Conservation (phyloP, 306 rosid species). For the Casuarina equisetifolia region DNA sequence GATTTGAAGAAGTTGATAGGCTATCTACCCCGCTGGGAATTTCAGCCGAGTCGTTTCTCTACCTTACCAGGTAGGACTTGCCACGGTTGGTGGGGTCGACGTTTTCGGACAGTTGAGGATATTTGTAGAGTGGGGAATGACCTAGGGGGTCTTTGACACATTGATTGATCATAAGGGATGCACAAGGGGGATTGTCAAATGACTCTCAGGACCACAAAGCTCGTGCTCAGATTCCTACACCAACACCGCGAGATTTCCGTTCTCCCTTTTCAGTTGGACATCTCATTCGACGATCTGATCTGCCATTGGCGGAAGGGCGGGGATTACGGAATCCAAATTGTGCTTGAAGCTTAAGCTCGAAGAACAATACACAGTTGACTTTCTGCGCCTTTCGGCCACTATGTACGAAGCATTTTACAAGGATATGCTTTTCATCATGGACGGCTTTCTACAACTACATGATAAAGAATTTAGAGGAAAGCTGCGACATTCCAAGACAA, state of each 20-base stretch:
- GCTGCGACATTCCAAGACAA: neutral
- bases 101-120: too few relatives aligned
- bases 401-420: neutral
- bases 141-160: neutral
- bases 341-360: conserved; percentile 4
- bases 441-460: neutral
- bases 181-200: neutral
- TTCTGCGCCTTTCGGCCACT: neutral
- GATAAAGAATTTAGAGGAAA: neutral
- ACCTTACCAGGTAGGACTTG: too few relatives aligned
- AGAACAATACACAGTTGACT: neutral
- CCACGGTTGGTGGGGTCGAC: too few relatives aligned
- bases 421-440: neutral
- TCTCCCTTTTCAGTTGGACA: neutral
- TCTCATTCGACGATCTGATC: neutral
- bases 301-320: neutral
- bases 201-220: too few relatives aligned
- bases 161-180: conserved; percentile 8
- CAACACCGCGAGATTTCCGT: neutral
- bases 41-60: too few relatives aligned
- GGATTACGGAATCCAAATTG: neutral
- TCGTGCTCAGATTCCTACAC: neutral
- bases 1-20: too few relatives aligned
- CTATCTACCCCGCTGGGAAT: too few relatives aligned
- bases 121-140: neutral